A percentile compares a stretch with the other conserved stretches of the same genome.
Conservation (phyloP, 148 eudicot species). For the Hydrangea macrophylla region DNA sequence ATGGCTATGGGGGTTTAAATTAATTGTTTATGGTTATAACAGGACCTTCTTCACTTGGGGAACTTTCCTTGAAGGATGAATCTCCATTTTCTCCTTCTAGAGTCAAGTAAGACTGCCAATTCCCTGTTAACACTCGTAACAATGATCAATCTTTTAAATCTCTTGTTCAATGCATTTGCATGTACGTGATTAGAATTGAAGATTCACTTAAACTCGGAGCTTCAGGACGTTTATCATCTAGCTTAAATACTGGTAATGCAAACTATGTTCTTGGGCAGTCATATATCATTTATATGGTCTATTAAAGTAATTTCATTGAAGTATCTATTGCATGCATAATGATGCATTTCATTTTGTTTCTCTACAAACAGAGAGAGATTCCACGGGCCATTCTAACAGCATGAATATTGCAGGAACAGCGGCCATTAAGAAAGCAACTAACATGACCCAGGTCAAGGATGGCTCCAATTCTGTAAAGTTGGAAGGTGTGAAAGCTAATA, state of each 20-base stretch:
- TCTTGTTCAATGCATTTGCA: slow-evolving; percentile 11
- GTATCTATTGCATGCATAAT: neutral
- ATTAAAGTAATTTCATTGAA: neutral
- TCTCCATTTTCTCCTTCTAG: slow-evolving; percentile 55
- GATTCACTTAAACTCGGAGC: slow-evolving; percentile 48
- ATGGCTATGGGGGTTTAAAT: too few species aligned
- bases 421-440: slow-evolving; percentile 23
- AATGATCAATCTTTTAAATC: slow-evolving; percentile 6
- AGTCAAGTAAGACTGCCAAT: slow-evolving; percentile 40
- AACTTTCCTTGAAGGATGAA: slow-evolving; percentile 46
- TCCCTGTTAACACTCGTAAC: slow-evolving; percentile 3
- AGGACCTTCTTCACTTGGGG: slow-evolving; percentile 42
- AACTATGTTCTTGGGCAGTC: neutral
- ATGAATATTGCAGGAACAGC: slow-evolving; percentile 27
- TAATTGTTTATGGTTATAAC: slow-evolving; percentile 13
- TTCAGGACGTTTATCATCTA: slow-evolving; percentile 44
- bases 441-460: slow-evolving; percentile 26
- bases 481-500: slow-evolving; percentile 20
- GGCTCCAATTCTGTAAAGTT: slow-evolving; percentile 17
- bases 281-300: neutral
- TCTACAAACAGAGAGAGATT: neutral
- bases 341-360: neutral
- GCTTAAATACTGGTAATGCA: slow-evolving; percentile 35
- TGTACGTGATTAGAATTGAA: slow-evolving; percentile 37
- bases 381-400: neutral